Evolutionary conservation across 192 early-diverging fungal species (phyloP).

Genomic region (Gigaspora rosea): DNA sequence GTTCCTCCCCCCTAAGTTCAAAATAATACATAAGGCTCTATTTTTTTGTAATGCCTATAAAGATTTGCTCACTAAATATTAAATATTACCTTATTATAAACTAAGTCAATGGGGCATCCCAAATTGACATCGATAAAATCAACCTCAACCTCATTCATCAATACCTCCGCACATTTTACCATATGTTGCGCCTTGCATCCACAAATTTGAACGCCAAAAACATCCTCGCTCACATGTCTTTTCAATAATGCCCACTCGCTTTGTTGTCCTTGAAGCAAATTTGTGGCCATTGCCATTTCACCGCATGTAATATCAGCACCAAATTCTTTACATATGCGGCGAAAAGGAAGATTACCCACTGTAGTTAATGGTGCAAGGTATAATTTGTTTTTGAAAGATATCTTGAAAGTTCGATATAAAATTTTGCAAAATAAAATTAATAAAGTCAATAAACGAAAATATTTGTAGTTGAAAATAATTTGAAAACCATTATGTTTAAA

Average conservation of each 20-base stretch:
- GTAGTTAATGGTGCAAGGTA: constrained; percentile 97
- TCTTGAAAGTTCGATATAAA: constrained; percentile 23
- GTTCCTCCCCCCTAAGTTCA: constrained; percentile 72
- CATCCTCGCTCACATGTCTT: constrained; percentile 82
- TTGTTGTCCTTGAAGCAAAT: constrained; percentile 69
- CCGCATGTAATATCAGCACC: constrained; percentile 97
- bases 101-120: constrained; percentile 93
- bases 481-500: not conserved
- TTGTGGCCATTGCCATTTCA: constrained; percentile 85
- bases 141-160: constrained; percentile 66
- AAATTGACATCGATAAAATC: constrained; percentile 97
- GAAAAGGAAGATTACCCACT: constrained; percentile 96
- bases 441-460: not conserved
- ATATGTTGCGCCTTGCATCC: constrained; percentile 63
- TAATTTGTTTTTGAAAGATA: constrained; percentile 82
- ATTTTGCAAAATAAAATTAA: not conserved
- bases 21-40: not conserved
- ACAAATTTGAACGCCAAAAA: constrained; percentile 93
- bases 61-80: not conserved
- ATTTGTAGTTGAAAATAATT: not conserved
- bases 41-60: not conserved
- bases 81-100: constrained; percentile 60
- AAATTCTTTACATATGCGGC: constrained; percentile 89
- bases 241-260: constrained; percentile 81
- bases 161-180: constrained; percentile 64